phyloP scores from a whole-genome alignment of 2,329 filamentous ascomycete genomes.

The Lachnellula subtilissima region DNA sequence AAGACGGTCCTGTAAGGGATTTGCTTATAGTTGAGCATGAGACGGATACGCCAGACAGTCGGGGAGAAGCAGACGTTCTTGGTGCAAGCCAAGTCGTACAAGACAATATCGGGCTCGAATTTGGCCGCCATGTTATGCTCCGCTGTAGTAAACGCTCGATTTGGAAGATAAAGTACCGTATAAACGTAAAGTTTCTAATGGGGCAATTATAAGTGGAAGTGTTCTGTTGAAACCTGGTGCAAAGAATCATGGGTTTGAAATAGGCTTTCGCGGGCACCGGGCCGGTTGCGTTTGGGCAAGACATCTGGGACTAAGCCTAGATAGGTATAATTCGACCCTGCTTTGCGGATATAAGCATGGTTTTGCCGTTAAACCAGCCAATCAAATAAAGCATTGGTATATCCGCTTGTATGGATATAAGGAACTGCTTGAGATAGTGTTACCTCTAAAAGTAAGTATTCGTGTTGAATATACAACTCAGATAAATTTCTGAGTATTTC shows the following conservation, averaged over 20 bases:
- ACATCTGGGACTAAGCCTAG: too few relatives aligned
- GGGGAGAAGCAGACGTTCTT: slow-evolving; percentile 40
- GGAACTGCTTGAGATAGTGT: too few relatives aligned
- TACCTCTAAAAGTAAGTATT: too few relatives aligned
- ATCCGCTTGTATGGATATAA: too few relatives aligned
- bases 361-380: too few relatives aligned
- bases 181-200: slow-evolving; percentile 1
- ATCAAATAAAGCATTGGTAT: too few relatives aligned
- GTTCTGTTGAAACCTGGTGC: background rate
- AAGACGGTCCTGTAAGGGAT: slow-evolving; percentile 39
- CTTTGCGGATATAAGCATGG: too few relatives aligned
- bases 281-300: too few relatives aligned
- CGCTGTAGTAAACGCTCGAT: slow-evolving; percentile 10
- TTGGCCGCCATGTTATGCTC: slow-evolving; percentile 22
- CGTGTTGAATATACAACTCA: too few relatives aligned
- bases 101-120: slow-evolving; percentile 33
- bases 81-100: slow-evolving; percentile 39
- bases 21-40: slow-evolving; percentile 41
- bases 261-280: too few relatives aligned
- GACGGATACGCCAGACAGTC: slow-evolving; percentile 38
- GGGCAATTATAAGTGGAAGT: background rate
- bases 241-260: background rate
- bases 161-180: slow-evolving; percentile 1
- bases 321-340: too few relatives aligned
- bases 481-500: too few relatives aligned